phyloP scores from a whole-genome alignment of 2,329 filamentous ascomycete genomes.

The Colletotrichum orbiculare region DNA sequence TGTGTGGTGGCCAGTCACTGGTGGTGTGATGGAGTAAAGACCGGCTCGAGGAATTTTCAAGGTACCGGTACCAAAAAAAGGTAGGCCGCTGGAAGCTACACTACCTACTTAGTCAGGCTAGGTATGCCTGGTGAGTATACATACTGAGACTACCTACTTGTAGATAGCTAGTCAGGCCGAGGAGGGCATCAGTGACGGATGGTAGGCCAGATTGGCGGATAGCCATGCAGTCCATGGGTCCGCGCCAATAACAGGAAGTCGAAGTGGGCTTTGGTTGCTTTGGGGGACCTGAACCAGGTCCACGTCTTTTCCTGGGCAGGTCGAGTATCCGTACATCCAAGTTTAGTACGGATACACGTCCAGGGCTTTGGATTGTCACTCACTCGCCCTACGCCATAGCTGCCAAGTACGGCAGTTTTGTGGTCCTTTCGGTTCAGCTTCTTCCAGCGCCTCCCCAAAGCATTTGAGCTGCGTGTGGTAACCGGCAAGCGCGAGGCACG shows the following conservation, averaged over 20 bases:
- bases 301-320: too few relatives aligned
- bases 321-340: too few relatives aligned
- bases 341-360: too few relatives aligned
- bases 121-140: too few relatives aligned
- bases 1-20: slow-evolving; percentile 17
- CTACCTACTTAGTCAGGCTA: too few relatives aligned
- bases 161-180: slow-evolving; percentile 17
- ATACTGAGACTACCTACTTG: neutral
- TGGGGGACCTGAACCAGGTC: slow-evolving; percentile 7
- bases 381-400: slow-evolving; percentile 29
- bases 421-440: slow-evolving; percentile 4
- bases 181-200: slow-evolving; percentile 10
- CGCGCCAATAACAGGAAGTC: too few relatives aligned
- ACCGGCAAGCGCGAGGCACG: slow-evolving; percentile 24
- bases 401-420: slow-evolving; percentile 20
- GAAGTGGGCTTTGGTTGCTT: too few relatives aligned
- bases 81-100: too few relatives aligned
- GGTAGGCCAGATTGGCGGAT: slow-evolving; percentile 30
- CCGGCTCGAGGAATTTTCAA: slow-evolving; percentile 1
- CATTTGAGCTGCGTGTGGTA: too few relatives aligned
- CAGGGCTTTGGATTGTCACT: neutral
- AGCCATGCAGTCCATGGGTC: too few relatives aligned
- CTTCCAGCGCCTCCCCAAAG: slow-evolving; percentile 24
- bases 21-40: slow-evolving; percentile 35
- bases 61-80: neutral